Base-by-base conservation (phyloP, 2,329 filamentous ascomycete genomes). In the Fusarium tanahbumbuense region DNA sequence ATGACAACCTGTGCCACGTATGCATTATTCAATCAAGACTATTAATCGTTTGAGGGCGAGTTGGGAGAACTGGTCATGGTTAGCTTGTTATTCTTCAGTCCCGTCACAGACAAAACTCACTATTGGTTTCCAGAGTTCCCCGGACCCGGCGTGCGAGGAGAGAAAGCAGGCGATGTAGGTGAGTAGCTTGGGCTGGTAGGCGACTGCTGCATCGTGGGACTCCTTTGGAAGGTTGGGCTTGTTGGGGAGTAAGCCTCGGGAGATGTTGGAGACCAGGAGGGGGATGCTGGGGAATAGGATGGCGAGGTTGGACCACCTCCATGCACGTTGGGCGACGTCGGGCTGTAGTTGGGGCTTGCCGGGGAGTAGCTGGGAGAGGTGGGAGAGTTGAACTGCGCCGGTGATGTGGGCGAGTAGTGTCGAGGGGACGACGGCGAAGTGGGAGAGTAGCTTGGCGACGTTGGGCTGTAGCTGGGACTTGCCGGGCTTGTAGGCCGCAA, bases 221-320 rank as follows among this genome's bases (percentile, higher is more conserved):
- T 85, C 65, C 83, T 83, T 72, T 85, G 83, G 85, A 88, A 89
- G 64, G 83, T 83, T 30, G 88, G 88, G 73, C 88, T 90, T 45
- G 88, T 90, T 8, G 88, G 88, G 50, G 88, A 90, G 81, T 90
- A 90, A 4, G 85, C 83, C 65, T 85, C 84, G 15, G 87, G 87
- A 42, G 92, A 94, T 9, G 91, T 92, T 5, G 93, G 92, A 60
- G 92, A 94, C 83, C 92, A 94, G 25, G 86, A 88, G n/a, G 91
- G 92, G 52, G 91, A 93, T 15, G 89, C 89, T 48, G 91, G 91
- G 32, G 86, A 88, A 80, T 91, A 92, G 6, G 84, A 85, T n/a
- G 85, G 88, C 67, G 89, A 86, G 32, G 87, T 84, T 13, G 85
- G 72, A n/a, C 79, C 78, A 30, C 72, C 78, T 4, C 76, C 79